A percentile compares a stretch with the other conserved stretches of the same genome.
Conservation (phyloP, 2,329 filamentous ascomycete genomes). For the Hortaea werneckii region DNA sequence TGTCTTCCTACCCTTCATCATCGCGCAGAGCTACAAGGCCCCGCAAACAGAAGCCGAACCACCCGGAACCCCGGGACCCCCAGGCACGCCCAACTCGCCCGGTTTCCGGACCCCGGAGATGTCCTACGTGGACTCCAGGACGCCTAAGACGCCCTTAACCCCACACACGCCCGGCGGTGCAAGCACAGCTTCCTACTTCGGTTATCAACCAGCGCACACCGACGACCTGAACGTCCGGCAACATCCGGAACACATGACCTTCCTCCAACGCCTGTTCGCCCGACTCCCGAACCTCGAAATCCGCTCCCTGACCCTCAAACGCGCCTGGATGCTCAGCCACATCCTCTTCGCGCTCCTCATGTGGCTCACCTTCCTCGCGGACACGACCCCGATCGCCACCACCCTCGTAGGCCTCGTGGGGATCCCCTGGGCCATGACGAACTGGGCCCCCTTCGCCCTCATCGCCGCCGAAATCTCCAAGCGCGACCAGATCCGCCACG, state of each 20-base stretch:
- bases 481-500: slow-evolving; percentile 58
- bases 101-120: slow-evolving; percentile 8
- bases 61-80: slow-evolving; percentile 25
- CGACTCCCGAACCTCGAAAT: slow-evolving; percentile 48
- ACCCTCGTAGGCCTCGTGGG: slow-evolving; percentile 71
- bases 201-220: slow-evolving; percentile 7
- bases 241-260: slow-evolving; percentile 8
- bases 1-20: slow-evolving; percentile 73
- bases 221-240: slow-evolving; percentile 1
- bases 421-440: slow-evolving; percentile 82
- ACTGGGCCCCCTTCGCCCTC: slow-evolving; percentile 92
- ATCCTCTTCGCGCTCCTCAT: slow-evolving; percentile 75
- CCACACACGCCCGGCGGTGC: slow-evolving; percentile 13
- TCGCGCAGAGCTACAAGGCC: slow-evolving; percentile 64
- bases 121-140: slow-evolving; percentile 1
- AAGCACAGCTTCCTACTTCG: slow-evolving; percentile 16
- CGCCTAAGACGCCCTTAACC: slow-evolving; percentile 4
- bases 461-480: slow-evolving; percentile 87
- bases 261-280: slow-evolving; percentile 2
- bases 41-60: slow-evolving; percentile 28
- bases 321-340: slow-evolving; percentile 77
- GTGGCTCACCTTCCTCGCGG: slow-evolving; percentile 73
- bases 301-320: slow-evolving; percentile 73
- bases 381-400: slow-evolving; percentile 60
- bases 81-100: too few relatives aligned